Evolutionary conservation across 2,329 filamentous ascomycete species (phyloP), one percentile per base, ranked within the genome.

Genomic region (Beauveria asiatica): DNA sequence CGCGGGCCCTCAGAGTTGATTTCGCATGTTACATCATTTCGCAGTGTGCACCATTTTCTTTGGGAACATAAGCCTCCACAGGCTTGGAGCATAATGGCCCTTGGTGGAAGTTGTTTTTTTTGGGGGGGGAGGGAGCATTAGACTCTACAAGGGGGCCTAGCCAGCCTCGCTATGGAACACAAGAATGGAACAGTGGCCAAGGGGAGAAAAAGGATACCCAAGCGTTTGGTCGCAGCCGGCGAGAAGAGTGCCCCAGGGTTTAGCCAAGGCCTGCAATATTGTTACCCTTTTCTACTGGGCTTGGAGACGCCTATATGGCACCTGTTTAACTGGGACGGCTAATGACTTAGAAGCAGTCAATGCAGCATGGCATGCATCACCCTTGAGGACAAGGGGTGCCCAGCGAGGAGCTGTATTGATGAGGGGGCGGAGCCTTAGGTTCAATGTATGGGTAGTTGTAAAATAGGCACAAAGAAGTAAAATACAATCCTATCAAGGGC

Each of bases 1-100:
- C 65, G 67, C 67, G 67, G 68, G 72, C 72, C 72, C 73, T 74
- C 73, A 73, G 65, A 62, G 61, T 65, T 67, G 62, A 57, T 66
- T 65, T 63, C 61, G 55, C 59, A 65, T 67, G 62, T 66, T 67
- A 56, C 60, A 59, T 67, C 60, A 37, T 37, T 37, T 37, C 33
- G 33, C 33, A 37, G 11, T 13, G 33, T 37, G 33, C 33, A 37
- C 33, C 33, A 59, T 67, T 65, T 61, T 66, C n/a, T 42, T 57
- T 55, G 57, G 58, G 57, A 58, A 46, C 42, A 53, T 33, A 25
- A 45, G 54, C 59, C 56, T 52, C 48, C 48, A 52, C 52, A 50
- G 62, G 57, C 53, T 62, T 64, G 64, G 58, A 65, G 60, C 60
- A 61, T 55, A 57, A 61, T 58, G 49, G 60, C 54, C 60, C 54